Evolutionary conservation across 1,284 basidiomycete genomes (phyloP).

Genomic region (Tilletia walkeri): DNA sequence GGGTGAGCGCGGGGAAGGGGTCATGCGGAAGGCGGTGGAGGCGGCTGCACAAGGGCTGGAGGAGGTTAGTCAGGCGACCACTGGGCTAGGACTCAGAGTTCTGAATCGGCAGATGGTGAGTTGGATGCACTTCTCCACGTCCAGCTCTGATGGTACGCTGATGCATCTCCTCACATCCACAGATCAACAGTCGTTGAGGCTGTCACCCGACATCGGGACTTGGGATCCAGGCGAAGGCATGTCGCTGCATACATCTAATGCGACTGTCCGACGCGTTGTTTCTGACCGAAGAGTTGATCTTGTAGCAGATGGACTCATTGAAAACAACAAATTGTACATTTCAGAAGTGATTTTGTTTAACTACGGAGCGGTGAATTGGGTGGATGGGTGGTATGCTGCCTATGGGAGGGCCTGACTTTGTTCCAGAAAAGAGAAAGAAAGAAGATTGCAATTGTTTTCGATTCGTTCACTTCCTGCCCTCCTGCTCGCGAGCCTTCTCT

Average conservation of each 20-base stretch:
- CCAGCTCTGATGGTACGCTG: background rate
- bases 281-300: too few relatives aligned
- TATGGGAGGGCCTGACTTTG: background rate
- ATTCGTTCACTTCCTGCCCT: slow-evolving; percentile 24
- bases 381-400: background rate
- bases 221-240: too few relatives aligned
- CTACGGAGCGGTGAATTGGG: slow-evolving; percentile 15
- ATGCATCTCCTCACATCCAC: background rate
- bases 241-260: too few relatives aligned
- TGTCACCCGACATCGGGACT: too few relatives aligned
- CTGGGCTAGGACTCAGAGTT: background rate
- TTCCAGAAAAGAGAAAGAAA: background rate
- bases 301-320: too few relatives aligned
- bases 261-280: too few relatives aligned
- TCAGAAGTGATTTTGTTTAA: slow-evolving; percentile 10
- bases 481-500: slow-evolving; percentile 43
- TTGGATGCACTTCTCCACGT: too few relatives aligned
- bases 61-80: background rate
- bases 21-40: background rate
- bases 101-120: slow-evolving; percentile 17
- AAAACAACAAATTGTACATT: too few relatives aligned
- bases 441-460: background rate
- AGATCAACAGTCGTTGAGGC: slow-evolving; percentile 9
- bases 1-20: background rate
- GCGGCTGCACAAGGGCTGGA: background rate